These are phyloP conservation scores for Amauroascus niger DNA, from an alignment of 2,329 filamentous ascomycete species.

Conservation along the genomic window DNA sequence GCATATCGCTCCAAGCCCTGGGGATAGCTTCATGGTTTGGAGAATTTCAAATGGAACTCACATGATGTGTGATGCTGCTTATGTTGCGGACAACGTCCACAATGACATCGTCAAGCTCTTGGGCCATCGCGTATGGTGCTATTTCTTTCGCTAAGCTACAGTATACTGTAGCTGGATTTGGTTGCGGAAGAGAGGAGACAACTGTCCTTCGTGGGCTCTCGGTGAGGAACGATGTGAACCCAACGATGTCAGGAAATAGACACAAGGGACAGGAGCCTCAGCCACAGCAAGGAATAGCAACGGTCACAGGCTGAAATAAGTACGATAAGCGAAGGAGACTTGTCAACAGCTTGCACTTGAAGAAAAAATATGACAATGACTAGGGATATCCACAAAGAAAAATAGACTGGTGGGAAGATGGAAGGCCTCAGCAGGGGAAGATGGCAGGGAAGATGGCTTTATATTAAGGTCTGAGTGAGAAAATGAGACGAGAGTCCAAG, in stretches of 20 bases:
- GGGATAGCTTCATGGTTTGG: not conserved
- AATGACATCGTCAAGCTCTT: conserved; percentile 25
- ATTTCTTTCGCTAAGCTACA: not conserved
- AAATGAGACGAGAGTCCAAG: not conserved
- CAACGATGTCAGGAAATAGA: not conserved
- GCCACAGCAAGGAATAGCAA: not conserved
- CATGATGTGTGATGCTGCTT: conserved; percentile 23
- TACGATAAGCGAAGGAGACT: not conserved
- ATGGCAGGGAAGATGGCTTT: too few species aligned
- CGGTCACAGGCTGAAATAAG: not conserved
- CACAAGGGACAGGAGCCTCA: not conserved
- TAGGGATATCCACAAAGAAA: not conserved
- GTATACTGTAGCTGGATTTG: not conserved
- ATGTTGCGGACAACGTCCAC: conserved; percentile 24
- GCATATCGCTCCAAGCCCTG: not conserved
- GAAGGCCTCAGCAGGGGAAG: not conserved
- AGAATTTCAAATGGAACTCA: conserved; percentile 15
- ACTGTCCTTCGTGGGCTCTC: not conserved
- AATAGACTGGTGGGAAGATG: not conserved
- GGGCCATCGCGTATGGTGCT: conserved; percentile 13
- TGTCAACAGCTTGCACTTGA: not conserved
- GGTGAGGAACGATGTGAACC: not conserved
- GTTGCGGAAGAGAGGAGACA: not conserved
- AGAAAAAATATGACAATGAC: not conserved
- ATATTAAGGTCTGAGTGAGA: not conserved